Base-by-base conservation (phyloP, 192 early-diverging fungal species). In the Phlyctochytrium planicorne region DNA sequence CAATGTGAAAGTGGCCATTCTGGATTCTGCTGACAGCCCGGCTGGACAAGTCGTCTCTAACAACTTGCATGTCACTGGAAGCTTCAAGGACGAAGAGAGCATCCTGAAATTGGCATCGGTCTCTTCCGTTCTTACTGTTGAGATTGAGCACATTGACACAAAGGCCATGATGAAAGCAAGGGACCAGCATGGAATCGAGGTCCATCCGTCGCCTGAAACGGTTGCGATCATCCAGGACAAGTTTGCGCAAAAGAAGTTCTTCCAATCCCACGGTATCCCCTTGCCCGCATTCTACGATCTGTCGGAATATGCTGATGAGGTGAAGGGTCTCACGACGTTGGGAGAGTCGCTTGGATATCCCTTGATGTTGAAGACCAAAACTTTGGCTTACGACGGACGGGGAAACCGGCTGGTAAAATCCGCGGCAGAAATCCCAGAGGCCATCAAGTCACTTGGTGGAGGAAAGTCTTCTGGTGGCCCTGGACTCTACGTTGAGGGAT, bases 221-320 rank as follows among this genome's bases (percentile, higher is more conserved):
- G 87, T 98, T 62, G 62, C 83, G 12, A 85, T 91, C 60, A 99
- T 99, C 72, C 95, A 99, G 79, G 95, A 99, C 84, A 99, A 99
- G 79, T 96, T 82, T 66, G 61, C 80, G 30, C 97, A 99, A 77
- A 99, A 99, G 76, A 73, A 78, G 27, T 89, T 93, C 50, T 67
- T 99, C 36, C 71, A 81, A 4, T 67, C 78, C 33, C 74, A 85
- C 69, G 77, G 81, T 17, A 82, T 96, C 60, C 87, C 92, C 4
- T 80, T 97, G 12, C 81, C 91, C 24, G 87, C 85, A 17, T 93
- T 80, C 61, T 31, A 79, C 32, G 88, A 91, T 47, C 78, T 86
- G 2, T 76, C 85, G 1, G 79, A 82, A 53, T 71, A 66, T 14
- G 82, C 75, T 0, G 79, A 78, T 57, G 78, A 65, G 1, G 70